Base-by-base conservation (phyloP, 495 filamentous ascomycete genomes). In the Lepraria neglecta region DNA sequence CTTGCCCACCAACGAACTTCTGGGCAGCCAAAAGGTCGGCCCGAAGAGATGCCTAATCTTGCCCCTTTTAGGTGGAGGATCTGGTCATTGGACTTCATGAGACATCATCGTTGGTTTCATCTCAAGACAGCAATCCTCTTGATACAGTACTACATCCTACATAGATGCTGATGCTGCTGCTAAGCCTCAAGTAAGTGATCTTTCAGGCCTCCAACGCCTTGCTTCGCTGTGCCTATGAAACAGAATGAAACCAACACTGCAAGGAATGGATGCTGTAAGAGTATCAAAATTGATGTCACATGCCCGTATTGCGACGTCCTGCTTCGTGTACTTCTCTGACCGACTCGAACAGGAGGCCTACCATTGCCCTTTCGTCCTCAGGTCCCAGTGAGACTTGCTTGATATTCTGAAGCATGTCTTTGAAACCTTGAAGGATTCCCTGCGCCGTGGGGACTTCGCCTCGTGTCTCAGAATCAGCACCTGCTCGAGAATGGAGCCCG, bases 301-400 rank as follows among this genome's bases (percentile, higher is more conserved):
- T 50, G 19, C 11, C 27, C 24, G 14, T 3, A 7, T 48, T 48
- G 10, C 66, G 63, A 30, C 60, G 59, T 43, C 64, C 66, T 47
- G 66, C 66, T 44, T 67, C 65, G 46, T 63, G 61, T 7, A 65
- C 65, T 54, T 64, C 62, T 33, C 59, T 58, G 9, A 67, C 60
- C 14, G 55, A 60, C 59, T 69, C 65, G 31, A 67, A 67, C 6
- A 67, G 60, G 11, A 67, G 21, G 14, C 58, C 61, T 7, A 63
- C 59, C 52, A 67, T 63, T 28, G 54, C 65, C 19, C 65, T 51
- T 56, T 69, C 67, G 46, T 69, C 65, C 40, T 61, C 60, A n/a
- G 60, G 53, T 31, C 60, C 59, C 38, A 69, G 54, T 54, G 52
- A 57, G 12, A 67, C 58, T 6, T 47, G 59, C 50, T 61, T 57